phyloP scores from a whole-genome alignment of 208 protist species.

The Crithidia acanthocephali region DNA sequence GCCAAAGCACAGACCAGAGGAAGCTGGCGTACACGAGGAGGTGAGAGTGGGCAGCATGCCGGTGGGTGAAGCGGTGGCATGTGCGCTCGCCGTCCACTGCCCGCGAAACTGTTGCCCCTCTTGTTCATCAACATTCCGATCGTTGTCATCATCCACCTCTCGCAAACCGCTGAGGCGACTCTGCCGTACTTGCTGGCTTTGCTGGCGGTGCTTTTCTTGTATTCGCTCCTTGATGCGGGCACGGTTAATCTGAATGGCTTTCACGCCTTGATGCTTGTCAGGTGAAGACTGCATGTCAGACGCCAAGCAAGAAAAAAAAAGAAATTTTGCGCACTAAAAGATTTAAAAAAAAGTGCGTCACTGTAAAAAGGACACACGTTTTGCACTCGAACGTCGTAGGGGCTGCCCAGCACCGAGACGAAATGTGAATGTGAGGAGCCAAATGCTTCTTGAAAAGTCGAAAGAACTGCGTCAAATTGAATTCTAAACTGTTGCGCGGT shows the following conservation, averaged over 20 bases:
- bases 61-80: background rate
- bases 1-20: background rate
- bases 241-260: slow-evolving; percentile 51
- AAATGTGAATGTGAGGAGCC: too few relatives aligned
- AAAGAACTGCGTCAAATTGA: too few relatives aligned
- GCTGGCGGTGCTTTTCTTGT: slow-evolving; percentile 43
- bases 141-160: background rate
- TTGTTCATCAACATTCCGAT: background rate
- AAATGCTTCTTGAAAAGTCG: too few relatives aligned
- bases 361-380: too few relatives aligned
- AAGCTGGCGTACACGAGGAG: background rate
- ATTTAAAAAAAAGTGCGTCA: too few relatives aligned
- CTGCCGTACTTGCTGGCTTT: slow-evolving; percentile 27
- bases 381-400: too few relatives aligned
- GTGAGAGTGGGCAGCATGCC: background rate
- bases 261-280: slow-evolving; percentile 40
- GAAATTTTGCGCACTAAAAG: too few relatives aligned
- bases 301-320: background rate
- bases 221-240: slow-evolving; percentile 67
- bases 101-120: background rate
- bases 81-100: background rate
- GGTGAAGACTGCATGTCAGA: slow-evolving; percentile 5
- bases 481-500: too few relatives aligned
- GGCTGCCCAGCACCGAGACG: too few relatives aligned
- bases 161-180: slow-evolving; percentile 30